Percentiles rank a stretch among this genome's conserved stretches.
Conservation (phyloP, 1,139 yeast genomes). For the Meyerozyma athensensis region DNA sequence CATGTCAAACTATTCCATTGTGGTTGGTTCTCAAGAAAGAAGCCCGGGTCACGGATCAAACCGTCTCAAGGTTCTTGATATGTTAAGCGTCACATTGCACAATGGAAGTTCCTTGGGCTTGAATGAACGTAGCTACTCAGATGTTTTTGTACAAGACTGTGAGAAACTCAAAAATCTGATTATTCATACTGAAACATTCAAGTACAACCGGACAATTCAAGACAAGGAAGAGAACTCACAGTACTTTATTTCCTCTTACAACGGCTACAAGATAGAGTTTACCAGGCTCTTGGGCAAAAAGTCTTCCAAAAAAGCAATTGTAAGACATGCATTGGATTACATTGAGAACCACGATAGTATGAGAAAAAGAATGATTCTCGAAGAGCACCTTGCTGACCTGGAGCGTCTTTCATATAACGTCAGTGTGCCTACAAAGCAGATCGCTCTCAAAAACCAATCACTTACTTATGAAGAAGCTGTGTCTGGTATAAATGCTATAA, state of each 20-base stretch:
- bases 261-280: conserved; percentile 40
- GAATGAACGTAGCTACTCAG: conserved; percentile 32
- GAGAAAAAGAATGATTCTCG: conserved; percentile 53
- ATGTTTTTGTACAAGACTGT: conserved; percentile 44
- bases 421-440: conserved; percentile 32
- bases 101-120: conserved; percentile 40
- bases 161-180: conserved; percentile 41
- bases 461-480: conserved; percentile 9
- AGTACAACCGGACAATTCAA: conserved; percentile 49
- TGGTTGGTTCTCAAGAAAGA: not conserved
- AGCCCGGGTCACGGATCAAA: not conserved
- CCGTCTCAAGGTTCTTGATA: conserved; percentile 26
- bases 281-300: conserved; percentile 29
- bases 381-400: conserved; percentile 43
- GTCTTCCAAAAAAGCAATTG: conserved; percentile 14
- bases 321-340: conserved; percentile 50
- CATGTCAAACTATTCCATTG: conserved; percentile 17
- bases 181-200: conserved; percentile 43
- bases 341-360: conserved; percentile 67
- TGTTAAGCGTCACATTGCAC: conserved; percentile 30
- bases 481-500: conserved; percentile 24
- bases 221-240: conserved; percentile 59
- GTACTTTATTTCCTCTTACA: conserved; percentile 46
- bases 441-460: conserved; percentile 11
- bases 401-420: conserved; percentile 39